Base-by-base conservation (phyloP, 1,284 basidiomycete genomes). In the Malassezia equina region DNA sequence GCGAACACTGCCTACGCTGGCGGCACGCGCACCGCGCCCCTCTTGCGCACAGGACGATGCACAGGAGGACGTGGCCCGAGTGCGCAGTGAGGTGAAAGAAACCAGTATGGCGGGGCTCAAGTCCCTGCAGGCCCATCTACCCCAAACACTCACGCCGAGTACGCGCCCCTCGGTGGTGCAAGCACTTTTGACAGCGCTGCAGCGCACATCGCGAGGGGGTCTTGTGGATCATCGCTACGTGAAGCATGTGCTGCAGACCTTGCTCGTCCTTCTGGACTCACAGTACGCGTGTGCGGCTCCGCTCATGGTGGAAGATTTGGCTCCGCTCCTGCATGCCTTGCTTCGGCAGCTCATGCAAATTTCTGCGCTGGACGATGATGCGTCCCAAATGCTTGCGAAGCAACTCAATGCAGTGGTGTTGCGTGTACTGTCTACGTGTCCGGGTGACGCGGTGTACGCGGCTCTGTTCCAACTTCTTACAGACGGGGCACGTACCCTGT, bases 391-490 rank as follows among this genome's bases (percentile, higher is more conserved):
- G 74, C 94, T 63, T 42, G 90, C 90, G 19, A 84, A 89, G 55
- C 95, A 94, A 76, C 89, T 98, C 76, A 98, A 98, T 76, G 93
- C 95, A 84, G 91, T 98, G 56, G 86, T 98, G 55, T 80, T 98
- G 51, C 84, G 91, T 27, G 77, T 93, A 49, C 93, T 99, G 76
- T 86, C 89, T 29, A 90, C 90, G 13, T 87, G 88, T 28, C 81
- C 90, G 63, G 81, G 88, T 58, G 90, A 93, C 80, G 84, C 88
- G 0, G 86, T 96, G 47, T 94, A 95, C 78, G 82, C 87, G 36
- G 79, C 87, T 0, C 79, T 93, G 23, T 89, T 98, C 75, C 78
- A 83, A 23, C 80, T 96, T 32, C 81, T 99, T 4, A 79, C 89
- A 42, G 84, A 88, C 67, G 88, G 95, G 28, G 86, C 90, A 32